Evolutionary conservation across 495 filamentous ascomycete genomes (phyloP).

Genomic region (Sabuloglossum arenarium): DNA sequence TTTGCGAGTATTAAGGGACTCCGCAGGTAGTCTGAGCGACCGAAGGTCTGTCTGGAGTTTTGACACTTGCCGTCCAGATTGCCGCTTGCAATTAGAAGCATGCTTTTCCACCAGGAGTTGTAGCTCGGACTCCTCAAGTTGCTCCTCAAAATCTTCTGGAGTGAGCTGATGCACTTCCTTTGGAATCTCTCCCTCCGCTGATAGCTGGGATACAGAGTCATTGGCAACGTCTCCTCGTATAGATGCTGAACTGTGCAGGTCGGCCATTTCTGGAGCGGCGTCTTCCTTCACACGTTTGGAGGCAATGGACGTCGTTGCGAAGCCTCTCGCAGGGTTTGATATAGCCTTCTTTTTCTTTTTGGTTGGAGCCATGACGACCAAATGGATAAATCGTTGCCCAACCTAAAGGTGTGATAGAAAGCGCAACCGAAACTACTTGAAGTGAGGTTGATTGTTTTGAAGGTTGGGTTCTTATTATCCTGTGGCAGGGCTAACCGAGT

Average conservation of each 20-base stretch:
- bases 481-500: neutral
- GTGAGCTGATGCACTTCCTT: constrained; percentile 29
- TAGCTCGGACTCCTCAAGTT: constrained; percentile 62
- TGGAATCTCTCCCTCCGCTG: constrained; percentile 9
- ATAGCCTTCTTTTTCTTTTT: constrained; percentile 78
- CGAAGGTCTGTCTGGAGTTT: constrained; percentile 64
- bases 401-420: neutral
- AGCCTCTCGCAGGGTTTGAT: constrained; percentile 69
- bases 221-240: neutral
- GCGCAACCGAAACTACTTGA: no score
- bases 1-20: constrained; percentile 42
- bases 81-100: constrained; percentile 42
- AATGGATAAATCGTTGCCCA: neutral
- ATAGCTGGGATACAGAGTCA: neutral
- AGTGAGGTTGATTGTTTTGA: neutral
- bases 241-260: neutral
- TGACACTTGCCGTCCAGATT: constrained; percentile 43
- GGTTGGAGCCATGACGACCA: constrained; percentile 38
- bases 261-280: constrained; percentile 13
- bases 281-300: constrained; percentile 33
- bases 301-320: constrained; percentile 78
- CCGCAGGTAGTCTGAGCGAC: constrained; percentile 51
- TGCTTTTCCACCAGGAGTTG: constrained; percentile 69
- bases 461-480: neutral
- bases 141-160: constrained; percentile 67